phyloP scores from a whole-genome alignment of 2,329 filamentous ascomycete species.

The Zarea fungicola region DNA sequence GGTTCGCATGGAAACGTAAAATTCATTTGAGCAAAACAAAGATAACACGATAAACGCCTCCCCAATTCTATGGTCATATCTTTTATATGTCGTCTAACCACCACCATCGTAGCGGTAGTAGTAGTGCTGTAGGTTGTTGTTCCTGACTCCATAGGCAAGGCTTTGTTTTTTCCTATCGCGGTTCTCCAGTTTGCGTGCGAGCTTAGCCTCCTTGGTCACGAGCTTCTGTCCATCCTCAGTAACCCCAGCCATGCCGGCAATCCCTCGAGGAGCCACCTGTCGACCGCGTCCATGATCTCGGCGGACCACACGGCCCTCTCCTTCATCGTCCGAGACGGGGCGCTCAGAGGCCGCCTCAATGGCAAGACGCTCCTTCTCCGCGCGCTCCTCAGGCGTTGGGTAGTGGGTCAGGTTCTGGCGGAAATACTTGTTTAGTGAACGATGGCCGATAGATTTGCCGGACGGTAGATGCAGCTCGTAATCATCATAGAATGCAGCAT shows the following conservation, averaged over 20 bases:
- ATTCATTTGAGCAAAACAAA: slow-evolving; percentile 1
- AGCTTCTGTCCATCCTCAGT: slow-evolving; percentile 69
- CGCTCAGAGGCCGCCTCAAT: slow-evolving; percentile 43
- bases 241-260: slow-evolving; percentile 74
- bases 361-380: slow-evolving; percentile 59
- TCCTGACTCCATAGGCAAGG: slow-evolving; percentile 65
- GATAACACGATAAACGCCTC: slow-evolving; percentile 8
- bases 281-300: slow-evolving; percentile 40
- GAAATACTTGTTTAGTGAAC: slow-evolving; percentile 82
- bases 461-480: slow-evolving; percentile 90
- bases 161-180: slow-evolving; percentile 58
- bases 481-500: slow-evolving; percentile 83
- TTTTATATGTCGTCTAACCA: slow-evolving; percentile 28
- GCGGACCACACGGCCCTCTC: slow-evolving; percentile 27
- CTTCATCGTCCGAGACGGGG: slow-evolving; percentile 32
- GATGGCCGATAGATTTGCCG: slow-evolving; percentile 83
- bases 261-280: slow-evolving; percentile 59
- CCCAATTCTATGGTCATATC: slow-evolving; percentile 6
- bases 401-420: slow-evolving; percentile 87
- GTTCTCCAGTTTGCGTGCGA: slow-evolving; percentile 60
- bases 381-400: slow-evolving; percentile 71
- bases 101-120: slow-evolving; percentile 46
- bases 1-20: not conserved
- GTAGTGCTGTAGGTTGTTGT: slow-evolving; percentile 67
- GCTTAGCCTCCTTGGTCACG: slow-evolving; percentile 61